phyloP scores from a whole-genome alignment of 2,329 filamentous ascomycete genomes.

The Cordyceps cicadae region DNA sequence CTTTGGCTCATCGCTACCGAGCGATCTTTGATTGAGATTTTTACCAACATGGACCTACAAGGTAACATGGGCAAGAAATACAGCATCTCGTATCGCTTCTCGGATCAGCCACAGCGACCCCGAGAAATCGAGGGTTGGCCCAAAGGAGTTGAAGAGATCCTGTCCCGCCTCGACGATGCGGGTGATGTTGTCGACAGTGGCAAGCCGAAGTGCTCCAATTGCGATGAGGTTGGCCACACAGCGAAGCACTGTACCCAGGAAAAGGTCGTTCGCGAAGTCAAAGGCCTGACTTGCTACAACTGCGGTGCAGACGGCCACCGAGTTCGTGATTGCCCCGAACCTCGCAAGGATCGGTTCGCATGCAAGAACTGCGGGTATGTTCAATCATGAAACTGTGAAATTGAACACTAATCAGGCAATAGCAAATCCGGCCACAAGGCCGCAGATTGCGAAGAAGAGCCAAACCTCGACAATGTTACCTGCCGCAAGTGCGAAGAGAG shows the following conservation, averaged over 20 bases:
- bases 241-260: slow-evolving; percentile 54
- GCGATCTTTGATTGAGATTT: slow-evolving; percentile 45
- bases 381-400: neutral
- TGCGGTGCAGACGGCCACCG: slow-evolving; percentile 58
- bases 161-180: slow-evolving; percentile 55
- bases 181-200: slow-evolving; percentile 55
- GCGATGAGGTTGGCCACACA: slow-evolving; percentile 55
- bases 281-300: slow-evolving; percentile 54
- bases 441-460: slow-evolving; percentile 48
- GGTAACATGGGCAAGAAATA: slow-evolving; percentile 59
- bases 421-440: slow-evolving; percentile 43
- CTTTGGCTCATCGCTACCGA: slow-evolving; percentile 57
- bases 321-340: slow-evolving; percentile 59
- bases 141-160: slow-evolving; percentile 47
- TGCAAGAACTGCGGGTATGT: slow-evolving; percentile 58
- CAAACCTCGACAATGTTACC: slow-evolving; percentile 54
- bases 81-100: slow-evolving; percentile 54
- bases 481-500: slow-evolving; percentile 58
- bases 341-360: slow-evolving; percentile 54
- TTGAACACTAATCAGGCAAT: neutral
- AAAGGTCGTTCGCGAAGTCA: slow-evolving; percentile 36
- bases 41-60: slow-evolving; percentile 66
- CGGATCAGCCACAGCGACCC: slow-evolving; percentile 46
- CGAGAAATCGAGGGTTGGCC: slow-evolving; percentile 56
- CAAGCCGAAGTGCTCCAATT: slow-evolving; percentile 55